Conservation (phyloP, 2,329 filamentous ascomycete species). For the Botrytis medusae region DNA sequence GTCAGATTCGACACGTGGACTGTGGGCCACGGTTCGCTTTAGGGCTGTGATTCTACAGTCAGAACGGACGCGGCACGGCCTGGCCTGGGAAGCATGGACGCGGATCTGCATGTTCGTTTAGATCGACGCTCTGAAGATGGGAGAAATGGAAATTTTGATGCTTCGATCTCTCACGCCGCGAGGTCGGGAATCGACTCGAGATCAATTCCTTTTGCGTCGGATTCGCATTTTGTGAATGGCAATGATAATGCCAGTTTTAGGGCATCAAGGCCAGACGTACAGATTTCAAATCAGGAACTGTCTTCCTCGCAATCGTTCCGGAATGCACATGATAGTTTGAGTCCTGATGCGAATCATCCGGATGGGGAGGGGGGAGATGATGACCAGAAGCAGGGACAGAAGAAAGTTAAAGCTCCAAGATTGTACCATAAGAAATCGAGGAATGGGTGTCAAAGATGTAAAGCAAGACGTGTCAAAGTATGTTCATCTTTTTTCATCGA, state of each 20-base stretch:
- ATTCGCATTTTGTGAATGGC: not conserved
- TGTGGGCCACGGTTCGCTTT: conserved; percentile 14
- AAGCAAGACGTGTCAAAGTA: conserved; percentile 40
- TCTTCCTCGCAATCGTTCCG: conserved; percentile 3
- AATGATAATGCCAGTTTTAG: not conserved
- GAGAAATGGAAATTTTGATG: not conserved
- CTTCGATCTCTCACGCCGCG: not conserved
- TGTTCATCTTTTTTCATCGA: conserved; percentile 22
- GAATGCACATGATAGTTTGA: not conserved
- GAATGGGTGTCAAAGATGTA: conserved; percentile 39
- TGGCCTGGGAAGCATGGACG: conserved; percentile 15
- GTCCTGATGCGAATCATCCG: not conserved
- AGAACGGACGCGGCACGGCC: conserved; percentile 1
- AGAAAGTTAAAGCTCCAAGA: conserved; percentile 27
- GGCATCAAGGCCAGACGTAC: not conserved
- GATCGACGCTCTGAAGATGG: not conserved
- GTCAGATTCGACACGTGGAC: not conserved
- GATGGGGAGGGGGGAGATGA: not conserved
- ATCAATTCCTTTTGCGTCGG: not conserved
- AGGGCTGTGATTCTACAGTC: not conserved
- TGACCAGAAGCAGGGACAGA: conserved; percentile 2
- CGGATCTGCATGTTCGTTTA: conserved; percentile 3
- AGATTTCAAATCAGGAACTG: not conserved
- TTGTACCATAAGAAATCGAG: conserved; percentile 41
- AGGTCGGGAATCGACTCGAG: not conserved